phyloP scores from a whole-genome alignment of 768 basidiomycete species.

The Hypsizygus marmoreus region DNA sequence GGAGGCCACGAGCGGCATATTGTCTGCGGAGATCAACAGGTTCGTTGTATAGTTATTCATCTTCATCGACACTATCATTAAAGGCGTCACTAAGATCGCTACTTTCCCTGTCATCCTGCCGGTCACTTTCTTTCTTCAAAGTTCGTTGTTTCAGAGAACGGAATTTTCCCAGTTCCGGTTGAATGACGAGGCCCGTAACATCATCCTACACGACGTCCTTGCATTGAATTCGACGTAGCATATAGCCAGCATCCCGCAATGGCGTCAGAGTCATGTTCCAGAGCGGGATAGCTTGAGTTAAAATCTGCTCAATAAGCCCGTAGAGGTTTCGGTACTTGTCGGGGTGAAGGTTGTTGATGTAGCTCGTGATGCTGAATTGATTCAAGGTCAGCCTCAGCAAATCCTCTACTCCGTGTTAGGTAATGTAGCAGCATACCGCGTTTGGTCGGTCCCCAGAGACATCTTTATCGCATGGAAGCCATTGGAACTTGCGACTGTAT shows the following conservation, averaged over 20 bases:
- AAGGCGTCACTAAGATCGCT: background rate
- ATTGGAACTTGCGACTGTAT: slow-evolving; percentile 14
- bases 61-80: too few relatives aligned
- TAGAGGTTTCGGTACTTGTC: slow-evolving; percentile 25
- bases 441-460: slow-evolving; percentile 22
- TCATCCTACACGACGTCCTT: slow-evolving; percentile 14
- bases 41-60: slow-evolving; percentile 1
- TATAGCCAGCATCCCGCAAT: background rate
- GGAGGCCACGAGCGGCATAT: slow-evolving; percentile 17
- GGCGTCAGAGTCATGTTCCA: slow-evolving; percentile 30
- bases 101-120: too few relatives aligned
- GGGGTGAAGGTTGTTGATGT: slow-evolving; percentile 47
- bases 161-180: too few relatives aligned
- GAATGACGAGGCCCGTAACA: slow-evolving; percentile 13
- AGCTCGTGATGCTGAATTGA: slow-evolving; percentile 26
- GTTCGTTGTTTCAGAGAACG: too few relatives aligned
- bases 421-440: slow-evolving; percentile 1
- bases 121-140: too few relatives aligned
- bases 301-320: slow-evolving; percentile 26
- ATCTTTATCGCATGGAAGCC: slow-evolving; percentile 32
- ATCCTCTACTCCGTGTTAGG: too few relatives aligned
- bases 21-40: slow-evolving; percentile 14
- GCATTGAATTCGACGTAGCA: slow-evolving; percentile 17
- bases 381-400: background rate
- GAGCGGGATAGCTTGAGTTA: slow-evolving; percentile 30